Percentiles rank a stretch among this genome's conserved stretches.
phyloP scores from a whole-genome alignment of 371 early-diverging fungal species.

The Mucor circinelloides region DNA sequence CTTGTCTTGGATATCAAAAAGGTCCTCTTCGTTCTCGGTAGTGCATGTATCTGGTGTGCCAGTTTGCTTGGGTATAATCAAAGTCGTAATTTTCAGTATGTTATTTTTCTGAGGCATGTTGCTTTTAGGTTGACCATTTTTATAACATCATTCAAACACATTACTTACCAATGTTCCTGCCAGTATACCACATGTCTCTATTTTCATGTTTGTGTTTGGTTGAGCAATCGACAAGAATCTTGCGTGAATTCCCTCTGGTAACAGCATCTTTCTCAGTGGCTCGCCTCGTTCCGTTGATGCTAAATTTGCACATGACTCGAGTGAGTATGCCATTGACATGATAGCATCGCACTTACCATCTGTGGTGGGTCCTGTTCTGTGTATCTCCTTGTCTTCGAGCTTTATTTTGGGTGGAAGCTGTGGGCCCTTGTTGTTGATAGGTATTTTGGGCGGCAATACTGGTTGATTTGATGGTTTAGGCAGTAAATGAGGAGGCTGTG shows the following conservation, averaged over 20 bases:
- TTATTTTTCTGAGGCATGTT: conserved; percentile 56
- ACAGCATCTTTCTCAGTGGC: conserved; percentile 65
- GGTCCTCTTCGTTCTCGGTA: conserved; percentile 86
- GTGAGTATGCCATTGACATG: not conserved
- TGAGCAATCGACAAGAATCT: conserved; percentile 77
- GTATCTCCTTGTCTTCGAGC: not conserved
- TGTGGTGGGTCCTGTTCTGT: conserved; percentile 8
- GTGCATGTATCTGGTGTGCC: conserved; percentile 89
- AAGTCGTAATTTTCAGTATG: conserved; percentile 70
- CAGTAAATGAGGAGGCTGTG: conserved; percentile 22
- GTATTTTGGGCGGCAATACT: conserved; percentile 37
- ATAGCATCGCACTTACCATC: conserved; percentile 13
- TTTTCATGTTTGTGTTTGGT: conserved; percentile 73
- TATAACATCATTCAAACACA: not conserved
- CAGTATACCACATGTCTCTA: conserved; percentile 92
- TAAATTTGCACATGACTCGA: conserved; percentile 1
- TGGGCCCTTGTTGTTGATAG: conserved; percentile 15
- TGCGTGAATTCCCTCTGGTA: conserved; percentile 66
- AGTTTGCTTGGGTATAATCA: conserved; percentile 89
- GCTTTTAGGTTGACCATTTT: not conserved
- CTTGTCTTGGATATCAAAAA: conserved; percentile 76
- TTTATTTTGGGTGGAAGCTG: conserved; percentile 37
- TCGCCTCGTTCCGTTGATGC: conserved; percentile 63
- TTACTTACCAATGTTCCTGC: conserved; percentile 72
- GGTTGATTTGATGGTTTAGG: conserved; percentile 27